These are phyloP conservation scores for Cladosporium sp. DNA, from an alignment of 2,329 filamentous ascomycete genomes.

Conservation along the genomic window DNA sequence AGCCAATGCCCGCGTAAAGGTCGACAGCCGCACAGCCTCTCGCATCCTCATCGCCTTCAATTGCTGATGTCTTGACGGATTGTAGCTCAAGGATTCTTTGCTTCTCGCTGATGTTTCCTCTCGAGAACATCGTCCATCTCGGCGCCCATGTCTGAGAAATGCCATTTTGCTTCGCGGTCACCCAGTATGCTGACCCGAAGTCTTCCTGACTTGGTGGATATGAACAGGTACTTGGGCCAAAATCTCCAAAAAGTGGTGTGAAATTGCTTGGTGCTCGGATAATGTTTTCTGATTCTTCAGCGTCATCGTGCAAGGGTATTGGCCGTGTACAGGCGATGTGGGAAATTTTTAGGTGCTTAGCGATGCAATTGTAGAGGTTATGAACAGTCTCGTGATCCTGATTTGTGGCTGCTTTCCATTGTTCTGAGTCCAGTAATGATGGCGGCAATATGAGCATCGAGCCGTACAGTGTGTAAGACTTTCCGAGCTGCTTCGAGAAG, in stretches of 20 bases:
- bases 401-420: slow-evolving; percentile 32
- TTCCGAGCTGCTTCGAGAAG: slow-evolving; percentile 7
- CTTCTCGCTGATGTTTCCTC: slow-evolving; percentile 87
- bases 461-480: slow-evolving; percentile 50
- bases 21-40: slow-evolving; percentile 51
- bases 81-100: slow-evolving; percentile 57
- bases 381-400: slow-evolving; percentile 28
- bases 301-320: slow-evolving; percentile 36
- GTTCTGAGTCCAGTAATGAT: slow-evolving; percentile 35
- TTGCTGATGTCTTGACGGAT: slow-evolving; percentile 24
- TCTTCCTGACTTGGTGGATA: slow-evolving; percentile 39
- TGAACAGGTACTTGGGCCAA: slow-evolving; percentile 48
- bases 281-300: slow-evolving; percentile 48
- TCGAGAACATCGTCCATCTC: slow-evolving; percentile 86
- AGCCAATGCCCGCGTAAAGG: slow-evolving; percentile 87
- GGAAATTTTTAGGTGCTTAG: slow-evolving; percentile 40
- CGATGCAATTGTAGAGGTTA: slow-evolving; percentile 38
- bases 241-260: slow-evolving; percentile 65
- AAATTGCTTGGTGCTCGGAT: slow-evolving; percentile 68
- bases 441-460: slow-evolving; percentile 52
- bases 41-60: slow-evolving; percentile 27
- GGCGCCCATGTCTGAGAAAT: slow-evolving; percentile 84
- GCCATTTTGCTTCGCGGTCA: slow-evolving; percentile 64
- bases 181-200: slow-evolving; percentile 69
- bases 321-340: slow-evolving; percentile 56